A percentile compares a stretch with the other conserved stretches of the same genome.
Evolutionary conservation across 805 yeast genomes (phyloP).

Genomic region (Ogataea nitratoaversa): DNA sequence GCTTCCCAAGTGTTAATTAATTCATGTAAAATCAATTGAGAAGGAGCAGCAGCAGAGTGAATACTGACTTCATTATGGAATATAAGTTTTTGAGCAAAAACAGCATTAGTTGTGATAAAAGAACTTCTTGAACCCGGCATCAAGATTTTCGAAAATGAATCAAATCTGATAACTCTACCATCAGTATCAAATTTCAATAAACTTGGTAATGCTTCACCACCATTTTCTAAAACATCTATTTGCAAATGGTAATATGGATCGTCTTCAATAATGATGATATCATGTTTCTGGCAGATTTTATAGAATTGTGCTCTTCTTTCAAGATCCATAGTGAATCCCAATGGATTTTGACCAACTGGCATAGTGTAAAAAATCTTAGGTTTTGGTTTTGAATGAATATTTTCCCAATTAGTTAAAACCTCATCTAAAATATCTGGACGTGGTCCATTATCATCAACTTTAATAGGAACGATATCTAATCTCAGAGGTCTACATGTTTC

Average conservation of each 20-base stretch:
- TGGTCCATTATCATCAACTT: constrained; percentile 76
- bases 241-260: constrained; percentile 83
- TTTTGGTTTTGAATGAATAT: constrained; percentile 28
- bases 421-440: constrained; percentile 64
- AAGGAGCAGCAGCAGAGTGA: constrained; percentile 70
- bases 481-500: constrained; percentile 79
- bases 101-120: constrained; percentile 64
- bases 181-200: constrained; percentile 67
- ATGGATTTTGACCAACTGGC: constrained; percentile 83
- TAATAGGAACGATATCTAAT: constrained; percentile 62
- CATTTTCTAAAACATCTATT: constrained; percentile 42
- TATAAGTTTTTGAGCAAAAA: constrained; percentile 46
- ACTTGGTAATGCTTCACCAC: constrained; percentile 52
- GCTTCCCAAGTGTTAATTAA: constrained; percentile 55
- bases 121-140: constrained; percentile 79
- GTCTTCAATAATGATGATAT: constrained; percentile 71
- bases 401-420: constrained; percentile 64
- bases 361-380: constrained; percentile 67
- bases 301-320: constrained; percentile 58
- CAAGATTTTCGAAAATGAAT: constrained; percentile 72
- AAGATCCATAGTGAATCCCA: constrained; percentile 61
- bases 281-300: constrained; percentile 59
- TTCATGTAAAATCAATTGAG: constrained; percentile 58
- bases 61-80: constrained; percentile 66
- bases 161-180: constrained; percentile 74